phyloP scores from a whole-genome alignment of 2,329 filamentous ascomycete species.

The Phaeosphaeriaceae sp. region DNA sequence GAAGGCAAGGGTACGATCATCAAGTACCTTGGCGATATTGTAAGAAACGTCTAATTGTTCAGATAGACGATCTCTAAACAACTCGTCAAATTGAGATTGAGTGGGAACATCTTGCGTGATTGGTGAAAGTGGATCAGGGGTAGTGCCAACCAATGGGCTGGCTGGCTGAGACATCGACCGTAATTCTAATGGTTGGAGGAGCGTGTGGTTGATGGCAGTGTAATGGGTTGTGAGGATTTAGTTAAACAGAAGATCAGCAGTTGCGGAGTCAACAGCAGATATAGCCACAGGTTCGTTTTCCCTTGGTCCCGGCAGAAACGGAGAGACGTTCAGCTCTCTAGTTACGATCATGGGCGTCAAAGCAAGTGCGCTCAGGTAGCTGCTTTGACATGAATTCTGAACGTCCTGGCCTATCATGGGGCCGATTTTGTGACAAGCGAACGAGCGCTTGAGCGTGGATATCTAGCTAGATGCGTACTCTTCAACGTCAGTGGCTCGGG shows the following conservation, averaged over 20 bases:
- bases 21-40: slow-evolving; percentile 11
- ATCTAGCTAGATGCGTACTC: no score
- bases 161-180: slow-evolving; percentile 28
- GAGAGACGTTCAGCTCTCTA: slow-evolving; percentile 7
- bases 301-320: slow-evolving; percentile 33
- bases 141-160: not conserved
- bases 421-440: no score
- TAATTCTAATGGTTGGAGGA: slow-evolving; percentile 1
- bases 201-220: slow-evolving; percentile 9
- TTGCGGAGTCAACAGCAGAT: slow-evolving; percentile 20
- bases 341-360: slow-evolving; percentile 10
- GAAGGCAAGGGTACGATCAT: slow-evolving; percentile 12
- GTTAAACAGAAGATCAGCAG: slow-evolving; percentile 29
- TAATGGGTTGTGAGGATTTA: slow-evolving; percentile 7
- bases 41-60: slow-evolving; percentile 7
- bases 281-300: slow-evolving; percentile 24
- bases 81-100: slow-evolving; percentile 15
- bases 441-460: no score
- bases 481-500: not conserved
- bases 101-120: slow-evolving; percentile 11
- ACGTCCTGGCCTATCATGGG: slow-evolving; percentile 8
- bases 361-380: slow-evolving; percentile 4
- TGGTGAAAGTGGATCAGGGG: not conserved
- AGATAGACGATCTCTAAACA: slow-evolving; percentile 9
- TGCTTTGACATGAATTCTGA: slow-evolving; percentile 3